These are phyloP conservation scores for Eudorina sp. DNA, from an alignment of 139 green algal genomes.

Conservation along the genomic window DNA sequence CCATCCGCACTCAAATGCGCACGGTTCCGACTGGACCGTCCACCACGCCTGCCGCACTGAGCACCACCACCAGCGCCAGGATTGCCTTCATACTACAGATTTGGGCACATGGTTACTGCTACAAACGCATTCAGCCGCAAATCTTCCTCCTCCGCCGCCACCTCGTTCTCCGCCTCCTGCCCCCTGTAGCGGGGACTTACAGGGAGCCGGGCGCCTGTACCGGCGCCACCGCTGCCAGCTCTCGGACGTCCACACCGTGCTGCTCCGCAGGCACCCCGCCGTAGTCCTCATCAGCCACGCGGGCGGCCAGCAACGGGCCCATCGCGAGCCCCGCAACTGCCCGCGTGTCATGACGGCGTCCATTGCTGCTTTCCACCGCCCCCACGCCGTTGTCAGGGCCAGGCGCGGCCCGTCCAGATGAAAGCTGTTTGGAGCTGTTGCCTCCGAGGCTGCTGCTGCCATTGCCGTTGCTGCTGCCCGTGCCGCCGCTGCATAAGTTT, in stretches of 20 bases:
- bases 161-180: neutral
- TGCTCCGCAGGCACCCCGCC: neutral
- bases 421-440: too few species aligned
- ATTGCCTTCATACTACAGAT: too few species aligned
- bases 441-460: neutral
- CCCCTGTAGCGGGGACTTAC: neutral
- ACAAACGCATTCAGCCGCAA: too few species aligned
- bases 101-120: too few species aligned
- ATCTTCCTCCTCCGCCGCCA: neutral
- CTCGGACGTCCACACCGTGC: neutral
- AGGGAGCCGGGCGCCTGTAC: neutral
- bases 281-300: neutral
- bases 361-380: too few species aligned
- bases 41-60: too few species aligned
- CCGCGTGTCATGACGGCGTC: too few species aligned
- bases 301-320: neutral
- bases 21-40: too few species aligned
- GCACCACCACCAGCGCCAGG: too few species aligned
- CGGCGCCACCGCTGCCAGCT: neutral
- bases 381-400: too few species aligned
- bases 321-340: neutral
- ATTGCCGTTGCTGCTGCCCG: neutral
- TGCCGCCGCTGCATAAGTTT: neutral
- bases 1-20: too few species aligned
- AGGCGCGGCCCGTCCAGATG: too few species aligned